These are phyloP conservation scores for Leucogyrophana mollusca DNA, from an alignment of 768 basidiomycete genomes.

Conservation along the genomic window DNA sequence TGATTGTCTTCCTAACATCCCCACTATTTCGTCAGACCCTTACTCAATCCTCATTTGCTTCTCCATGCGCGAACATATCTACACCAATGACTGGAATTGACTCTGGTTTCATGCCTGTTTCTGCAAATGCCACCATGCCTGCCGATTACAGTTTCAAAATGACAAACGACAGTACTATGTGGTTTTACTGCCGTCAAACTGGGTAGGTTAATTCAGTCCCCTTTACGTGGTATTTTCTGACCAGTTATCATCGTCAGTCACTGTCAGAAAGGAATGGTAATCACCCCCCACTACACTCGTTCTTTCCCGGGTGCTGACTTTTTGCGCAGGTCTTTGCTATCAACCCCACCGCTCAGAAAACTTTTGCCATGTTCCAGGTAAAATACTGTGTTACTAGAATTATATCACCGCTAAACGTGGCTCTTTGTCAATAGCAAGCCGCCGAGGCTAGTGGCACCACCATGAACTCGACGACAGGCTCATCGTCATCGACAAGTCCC, in stretches of 20 bases:
- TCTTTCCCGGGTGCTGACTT: too few species aligned
- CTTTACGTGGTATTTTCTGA: not conserved
- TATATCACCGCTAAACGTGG: too few species aligned
- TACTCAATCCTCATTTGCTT: conserved; percentile 58
- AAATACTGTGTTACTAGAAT: too few species aligned
- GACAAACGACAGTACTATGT: conserved; percentile 46
- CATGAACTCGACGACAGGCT: conserved; percentile 11
- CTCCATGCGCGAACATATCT: conserved; percentile 44
- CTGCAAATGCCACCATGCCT: conserved; percentile 29
- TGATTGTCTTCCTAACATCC: not conserved
- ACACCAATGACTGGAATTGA: conserved; percentile 39
- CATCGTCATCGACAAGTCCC: conserved; percentile 2
- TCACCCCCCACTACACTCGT: not conserved
- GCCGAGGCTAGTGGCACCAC: conserved; percentile 25
- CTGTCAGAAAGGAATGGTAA: conserved; percentile 52
- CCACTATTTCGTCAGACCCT: conserved; percentile 57
- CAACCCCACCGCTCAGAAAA: conserved; percentile 48
- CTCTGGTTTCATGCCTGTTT: conserved; percentile 49
- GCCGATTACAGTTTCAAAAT: conserved; percentile 49
- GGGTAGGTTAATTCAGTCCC: conserved; percentile 22
- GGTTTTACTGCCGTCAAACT: conserved; percentile 62
- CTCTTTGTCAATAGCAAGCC: conserved; percentile 13
- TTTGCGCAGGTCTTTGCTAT: conserved; percentile 45
- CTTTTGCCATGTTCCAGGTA: conserved; percentile 48
- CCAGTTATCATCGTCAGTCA: conserved; percentile 31